Percentiles rank a stretch among this genome's conserved stretches.
phyloP scores from a whole-genome alignment of 768 basidiomycete species.

The Xerocomus brunneocitrinus region DNA sequence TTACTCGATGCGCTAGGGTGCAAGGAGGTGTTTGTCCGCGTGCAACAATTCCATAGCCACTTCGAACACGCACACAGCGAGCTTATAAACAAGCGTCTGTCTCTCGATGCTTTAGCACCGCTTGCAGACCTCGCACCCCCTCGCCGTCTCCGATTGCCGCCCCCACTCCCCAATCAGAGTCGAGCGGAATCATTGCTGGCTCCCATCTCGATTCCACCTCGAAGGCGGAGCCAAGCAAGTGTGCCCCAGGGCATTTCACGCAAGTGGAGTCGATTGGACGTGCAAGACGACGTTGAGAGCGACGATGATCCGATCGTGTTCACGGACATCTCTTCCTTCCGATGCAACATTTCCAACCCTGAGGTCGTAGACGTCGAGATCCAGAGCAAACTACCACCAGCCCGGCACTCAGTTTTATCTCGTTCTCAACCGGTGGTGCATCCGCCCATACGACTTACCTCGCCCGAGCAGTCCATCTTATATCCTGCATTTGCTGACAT shows the following conservation, averaged over 20 bases:
- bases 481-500: conserved; percentile 21
- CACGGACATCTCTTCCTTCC: conserved; percentile 15
- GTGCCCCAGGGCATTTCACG: conserved; percentile 19
- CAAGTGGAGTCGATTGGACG: conserved; percentile 30
- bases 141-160: conserved; percentile 11
- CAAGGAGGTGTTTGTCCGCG: conserved; percentile 21
- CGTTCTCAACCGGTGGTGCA: conserved; percentile 18
- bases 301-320: conserved; percentile 17
- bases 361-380: conserved; percentile 11
- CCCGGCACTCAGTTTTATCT: conserved; percentile 14
- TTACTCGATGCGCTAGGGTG: conserved; percentile 15
- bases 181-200: not conserved
- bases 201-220: conserved; percentile 12
- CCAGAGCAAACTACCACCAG: not conserved
- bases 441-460: conserved; percentile 13
- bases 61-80: conserved; percentile 20
- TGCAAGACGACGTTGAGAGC: conserved; percentile 19
- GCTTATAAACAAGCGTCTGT: conserved; percentile 13
- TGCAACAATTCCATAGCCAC: conserved; percentile 22
- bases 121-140: conserved; percentile 20
- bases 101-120: conserved; percentile 13
- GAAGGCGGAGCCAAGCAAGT: conserved; percentile 10
- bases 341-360: not conserved
- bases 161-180: conserved; percentile 10
- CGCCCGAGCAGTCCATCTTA: conserved; percentile 15